Conservation (phyloP, 371 early-diverging fungal genomes). For the Choanephora cucurbitarum region DNA sequence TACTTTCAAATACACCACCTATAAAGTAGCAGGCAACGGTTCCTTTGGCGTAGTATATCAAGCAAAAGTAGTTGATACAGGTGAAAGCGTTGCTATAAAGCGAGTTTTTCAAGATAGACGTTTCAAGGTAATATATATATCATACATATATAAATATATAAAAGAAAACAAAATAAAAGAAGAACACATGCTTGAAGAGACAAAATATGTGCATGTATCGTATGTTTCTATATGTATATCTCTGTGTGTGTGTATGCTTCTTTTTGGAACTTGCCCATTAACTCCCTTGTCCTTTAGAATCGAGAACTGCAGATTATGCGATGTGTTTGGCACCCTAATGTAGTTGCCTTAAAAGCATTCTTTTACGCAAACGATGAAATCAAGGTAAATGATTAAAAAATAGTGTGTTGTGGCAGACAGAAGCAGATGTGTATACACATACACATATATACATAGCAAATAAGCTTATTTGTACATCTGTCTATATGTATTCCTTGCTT, state of each 20-base stretch:
- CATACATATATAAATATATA: no score
- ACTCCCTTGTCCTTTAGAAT: slow-evolving; percentile 34
- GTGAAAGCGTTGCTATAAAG: slow-evolving; percentile 91
- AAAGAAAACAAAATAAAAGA: not conserved
- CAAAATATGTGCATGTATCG: not conserved
- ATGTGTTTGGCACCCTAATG: slow-evolving; percentile 76
- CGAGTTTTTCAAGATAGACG: slow-evolving; percentile 96
- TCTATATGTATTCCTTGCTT: no score
- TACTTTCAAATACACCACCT: slow-evolving; percentile 88
- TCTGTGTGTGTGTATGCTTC: not conserved
- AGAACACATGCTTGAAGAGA: not conserved
- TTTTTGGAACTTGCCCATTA: not conserved
- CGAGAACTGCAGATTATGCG: slow-evolving; percentile 91
- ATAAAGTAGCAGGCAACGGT: slow-evolving; percentile 92
- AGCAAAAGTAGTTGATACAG: slow-evolving; percentile 80
- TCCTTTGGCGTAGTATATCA: slow-evolving; percentile 97
- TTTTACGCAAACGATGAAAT: slow-evolving; percentile 74
- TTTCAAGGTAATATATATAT: slow-evolving; percentile 96
- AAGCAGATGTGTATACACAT: no score
- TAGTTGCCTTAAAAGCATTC: slow-evolving; percentile 72
- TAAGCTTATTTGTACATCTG: no score
- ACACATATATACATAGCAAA: not conserved
- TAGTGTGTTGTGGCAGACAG: not conserved
- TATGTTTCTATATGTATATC: not conserved
- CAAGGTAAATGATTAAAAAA: slow-evolving; percentile 19